A percentile compares a stretch with the other conserved stretches of the same genome.
These are phyloP conservation scores for Capsicum baccatum DNA, from an alignment of 257 asterid species.

Conservation along the genomic window DNA sequence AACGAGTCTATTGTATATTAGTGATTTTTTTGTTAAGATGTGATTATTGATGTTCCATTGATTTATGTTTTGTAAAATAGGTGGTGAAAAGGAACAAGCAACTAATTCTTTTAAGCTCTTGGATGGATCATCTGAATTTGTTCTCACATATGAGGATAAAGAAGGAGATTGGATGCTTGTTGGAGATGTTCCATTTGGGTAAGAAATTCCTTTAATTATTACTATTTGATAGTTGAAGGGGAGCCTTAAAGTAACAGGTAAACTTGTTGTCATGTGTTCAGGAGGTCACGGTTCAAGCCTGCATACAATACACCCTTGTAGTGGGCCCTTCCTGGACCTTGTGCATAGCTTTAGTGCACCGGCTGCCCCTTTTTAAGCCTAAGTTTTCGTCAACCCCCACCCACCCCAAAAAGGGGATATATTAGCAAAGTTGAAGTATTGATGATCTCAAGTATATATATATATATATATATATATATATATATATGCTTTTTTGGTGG, in stretches of 20 bases:
- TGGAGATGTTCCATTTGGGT: slow-evolving; percentile 94
- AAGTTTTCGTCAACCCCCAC: not conserved
- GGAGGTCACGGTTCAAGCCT: too few species aligned
- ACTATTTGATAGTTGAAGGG: too few species aligned
- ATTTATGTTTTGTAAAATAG: slow-evolving; percentile 36
- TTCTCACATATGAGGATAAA: slow-evolving; percentile 79
- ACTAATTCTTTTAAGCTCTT: slow-evolving; percentile 60
- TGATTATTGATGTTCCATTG: slow-evolving; percentile 12
- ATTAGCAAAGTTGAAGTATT: not conserved
- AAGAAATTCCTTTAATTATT: slow-evolving; percentile 25
- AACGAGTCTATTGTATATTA: not conserved
- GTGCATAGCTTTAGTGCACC: too few species aligned
- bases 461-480: too few species aligned
- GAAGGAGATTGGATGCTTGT: slow-evolving; percentile 96
- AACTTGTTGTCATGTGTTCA: too few species aligned
- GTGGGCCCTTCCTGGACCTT: too few species aligned
- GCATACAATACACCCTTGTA: too few species aligned
- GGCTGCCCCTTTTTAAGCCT: not conserved
- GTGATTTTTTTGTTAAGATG: not conserved
- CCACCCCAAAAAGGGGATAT: not conserved
- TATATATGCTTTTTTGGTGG: not conserved
- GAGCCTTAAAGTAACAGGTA: too few species aligned
- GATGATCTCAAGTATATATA: not conserved
- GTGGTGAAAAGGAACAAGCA: slow-evolving; percentile 57
- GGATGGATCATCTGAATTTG: slow-evolving; percentile 82